Evolutionary conservation across 371 early-diverging fungal genomes (phyloP).

Genomic region (Racocetra persica): DNA sequence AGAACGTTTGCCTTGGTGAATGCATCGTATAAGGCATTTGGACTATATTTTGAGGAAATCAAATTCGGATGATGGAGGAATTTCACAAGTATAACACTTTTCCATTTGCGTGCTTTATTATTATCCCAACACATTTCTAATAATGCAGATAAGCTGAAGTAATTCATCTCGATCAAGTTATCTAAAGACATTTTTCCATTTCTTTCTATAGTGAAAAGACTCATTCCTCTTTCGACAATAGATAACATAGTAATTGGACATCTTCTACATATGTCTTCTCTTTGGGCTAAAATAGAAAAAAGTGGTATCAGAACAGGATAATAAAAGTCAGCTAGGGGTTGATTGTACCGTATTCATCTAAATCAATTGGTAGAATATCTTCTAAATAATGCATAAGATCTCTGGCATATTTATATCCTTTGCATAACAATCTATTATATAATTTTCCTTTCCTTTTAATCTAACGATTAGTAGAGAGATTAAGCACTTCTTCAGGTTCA

Average conservation of each 20-base stretch:
- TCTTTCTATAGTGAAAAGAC: no score
- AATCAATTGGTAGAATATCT: background rate
- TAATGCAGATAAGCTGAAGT: background rate
- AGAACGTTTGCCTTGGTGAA: constrained; percentile 10
- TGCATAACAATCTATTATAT: background rate
- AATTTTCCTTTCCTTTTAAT: background rate
- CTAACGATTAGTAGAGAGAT: background rate
- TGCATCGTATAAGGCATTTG: constrained; percentile 25
- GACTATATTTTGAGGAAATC: constrained; percentile 16
- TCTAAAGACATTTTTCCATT: no score
- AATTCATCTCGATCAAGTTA: no score
- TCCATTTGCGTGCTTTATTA: background rate
- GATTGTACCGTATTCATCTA: background rate
- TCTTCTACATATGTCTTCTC: background rate
- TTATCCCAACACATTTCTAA: background rate
- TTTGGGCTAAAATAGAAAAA: background rate
- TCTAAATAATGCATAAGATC: background rate
- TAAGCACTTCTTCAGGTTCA: background rate
- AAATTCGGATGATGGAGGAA: no score
- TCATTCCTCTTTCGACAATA: background rate
- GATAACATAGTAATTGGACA: background rate
- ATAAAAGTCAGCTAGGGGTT: background rate
- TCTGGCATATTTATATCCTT: background rate
- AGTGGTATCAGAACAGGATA: background rate
- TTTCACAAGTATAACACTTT: no score